Evolutionary conservation across 345 rosid genomes (phyloP).

Genomic region (Citrus medica): DNA sequence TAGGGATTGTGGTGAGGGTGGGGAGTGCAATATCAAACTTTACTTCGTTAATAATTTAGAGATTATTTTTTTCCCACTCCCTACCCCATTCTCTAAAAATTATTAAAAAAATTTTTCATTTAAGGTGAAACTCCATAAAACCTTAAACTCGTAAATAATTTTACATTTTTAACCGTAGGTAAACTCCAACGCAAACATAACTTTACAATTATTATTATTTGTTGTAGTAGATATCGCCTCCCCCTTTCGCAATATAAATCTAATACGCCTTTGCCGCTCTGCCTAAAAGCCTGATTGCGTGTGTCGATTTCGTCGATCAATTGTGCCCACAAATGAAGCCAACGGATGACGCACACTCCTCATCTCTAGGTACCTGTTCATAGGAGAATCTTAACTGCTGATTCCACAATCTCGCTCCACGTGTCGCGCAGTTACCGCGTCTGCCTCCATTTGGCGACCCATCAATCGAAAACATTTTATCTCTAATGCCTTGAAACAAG

Average conservation of each 20-base stretch:
- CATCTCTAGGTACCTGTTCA: background rate
- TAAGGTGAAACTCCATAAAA: too few relatives aligned
- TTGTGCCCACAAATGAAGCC: background rate
- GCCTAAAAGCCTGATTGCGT: too few relatives aligned
- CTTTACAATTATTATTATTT: too few relatives aligned
- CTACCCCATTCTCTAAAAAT: too few relatives aligned
- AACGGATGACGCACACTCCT: background rate
- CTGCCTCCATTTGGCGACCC: background rate
- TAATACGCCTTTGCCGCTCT: background rate
- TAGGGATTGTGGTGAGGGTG: too few relatives aligned
- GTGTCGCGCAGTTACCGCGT: background rate
- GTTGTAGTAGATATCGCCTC: background rate
- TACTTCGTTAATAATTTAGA: too few relatives aligned
- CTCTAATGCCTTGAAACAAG: background rate
- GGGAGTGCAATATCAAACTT: too few relatives aligned
- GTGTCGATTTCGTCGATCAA: background rate
- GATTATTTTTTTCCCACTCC: too few relatives aligned
- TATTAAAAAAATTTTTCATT: too few relatives aligned
- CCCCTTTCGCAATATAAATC: background rate
- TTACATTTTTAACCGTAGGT: too few relatives aligned
- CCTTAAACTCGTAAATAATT: too few relatives aligned
- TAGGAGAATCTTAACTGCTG: background rate
- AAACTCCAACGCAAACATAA: fast-evolving
- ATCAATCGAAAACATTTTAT: background rate
- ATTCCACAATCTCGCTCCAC: background rate